Evolutionary conservation across 805 yeast genomes (phyloP), one percentile per base, ranked within the genome.

Genomic region (Komagataella pseudopastoris): DNA sequence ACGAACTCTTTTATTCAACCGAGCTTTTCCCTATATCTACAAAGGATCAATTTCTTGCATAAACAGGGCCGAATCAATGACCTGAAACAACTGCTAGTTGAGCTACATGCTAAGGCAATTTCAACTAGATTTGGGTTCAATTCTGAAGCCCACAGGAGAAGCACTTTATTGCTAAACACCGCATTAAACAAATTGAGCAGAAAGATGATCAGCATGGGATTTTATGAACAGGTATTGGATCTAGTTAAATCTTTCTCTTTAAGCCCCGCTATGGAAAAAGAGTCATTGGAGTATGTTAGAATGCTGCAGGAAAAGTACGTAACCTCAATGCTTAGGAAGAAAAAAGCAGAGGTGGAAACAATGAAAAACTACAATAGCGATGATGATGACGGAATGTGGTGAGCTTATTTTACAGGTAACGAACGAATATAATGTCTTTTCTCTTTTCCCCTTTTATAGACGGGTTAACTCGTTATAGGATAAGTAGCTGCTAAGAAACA

Each of bases 401-500:
- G 23, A 20, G 8, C 17, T 24, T 23, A 10, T 50, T 24, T 39
- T 6, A 48, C 51, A 39, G 45, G 52, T 44, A 49, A 43, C 51
- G 44, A 50, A 54, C 18, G 44, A 49, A 16, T 49, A 47, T 36
- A 52, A 57, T 54, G 39, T 50, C 30, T 44, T 52, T 23, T 44
- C 48, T 20, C 3, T 44, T 10, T 45, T 14, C 17, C 36, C 36
- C n/a, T 51, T 44, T 53, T 47, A 52, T 45, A 58, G 59, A 23
- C 56, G 52, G 45, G 71, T 68, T 56, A 87, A 69, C 59, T 86
- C 89, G 65, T 91, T 90, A 50, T 77, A 76, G 46, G 82, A 80
- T 71, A 87, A 77, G 66, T 88, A 91, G 55, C 90, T 72, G 54
- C 96, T 84, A 14, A 82, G 65, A 5, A 77, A 53, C 61, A 93